Base-by-base conservation (phyloP, 1,284 basidiomycete genomes). In the Fomitopsis betulina region DNA sequence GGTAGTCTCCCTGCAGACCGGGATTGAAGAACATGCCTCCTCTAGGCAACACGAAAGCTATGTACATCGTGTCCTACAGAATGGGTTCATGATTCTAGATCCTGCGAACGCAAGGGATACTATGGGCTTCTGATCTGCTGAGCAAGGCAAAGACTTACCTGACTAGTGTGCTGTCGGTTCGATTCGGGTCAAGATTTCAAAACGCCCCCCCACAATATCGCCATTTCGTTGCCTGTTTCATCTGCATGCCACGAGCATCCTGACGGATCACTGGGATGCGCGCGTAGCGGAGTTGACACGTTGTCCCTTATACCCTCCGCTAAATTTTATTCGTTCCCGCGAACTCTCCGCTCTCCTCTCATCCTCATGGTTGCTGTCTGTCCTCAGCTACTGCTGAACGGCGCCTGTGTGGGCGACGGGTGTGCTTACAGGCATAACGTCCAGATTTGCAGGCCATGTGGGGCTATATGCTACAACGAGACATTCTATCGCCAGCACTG, bases 341-440 rank as follows among this genome's bases (percentile, higher is more conserved):
- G 10, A 27, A 35, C 21, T n/a, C 32, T 19, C 49, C 19, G 33
- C 32, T 7, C n/a, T n/a, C 23, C 12, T 43, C 47, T 50, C 42
- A 35, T 55, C 38, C 39, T 58, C 49, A 63, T 58, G 57, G 51
- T 33, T 10, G 49, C 10, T 7, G 38, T 55, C 53, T 65, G 64
- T 39, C 43, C 55, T 5, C 42, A 55, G 9, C 47, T 58, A 6
- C 58, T 65, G 32, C 60, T 57, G n/a, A 58, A 58, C 15, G 58
- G 59, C 0, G 60, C 60, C 6, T 65, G 64, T 53, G 25, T 42
- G 1, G 40, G 45, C 15, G 13, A 19, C 0, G 32, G 40, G 0
- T 66, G 65, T 43, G 6, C 19, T 3, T 40, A 49, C 6, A 57
- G 57, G n/a, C 65, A 66, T 38, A 55, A 66, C 30, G 62, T 60